Percentiles rank a stretch among this genome's conserved stretches.
These are phyloP conservation scores for Paramecium primaurelia DNA, from an alignment of 73 alveolate genomes.

Conservation along the genomic window DNA sequence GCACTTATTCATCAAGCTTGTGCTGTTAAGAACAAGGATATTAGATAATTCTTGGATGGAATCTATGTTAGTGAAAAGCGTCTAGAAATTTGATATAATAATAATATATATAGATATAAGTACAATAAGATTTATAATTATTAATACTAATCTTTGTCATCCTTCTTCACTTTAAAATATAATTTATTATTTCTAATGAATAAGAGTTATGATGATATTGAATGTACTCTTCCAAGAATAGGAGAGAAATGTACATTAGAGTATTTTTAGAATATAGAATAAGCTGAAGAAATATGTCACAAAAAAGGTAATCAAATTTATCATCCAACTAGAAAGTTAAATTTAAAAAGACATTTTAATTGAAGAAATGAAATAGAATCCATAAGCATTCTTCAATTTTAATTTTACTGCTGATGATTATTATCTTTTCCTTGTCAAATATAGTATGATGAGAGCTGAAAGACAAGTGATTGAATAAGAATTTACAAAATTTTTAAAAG, in stretches of 20 bases:
- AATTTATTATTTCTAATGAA: neutral
- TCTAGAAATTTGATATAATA: slow-evolving; percentile 17
- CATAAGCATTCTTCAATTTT: slow-evolving; percentile 18
- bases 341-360: neutral
- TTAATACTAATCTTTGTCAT: neutral
- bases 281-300: neutral
- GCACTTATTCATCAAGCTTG: slow-evolving; percentile 83
- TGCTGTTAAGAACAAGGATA: slow-evolving; percentile 89
- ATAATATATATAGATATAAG: neutral
- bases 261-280: neutral
- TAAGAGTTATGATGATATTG: slow-evolving; percentile 17
- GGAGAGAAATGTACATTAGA: neutral
- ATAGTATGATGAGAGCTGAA: slow-evolving; percentile 40
- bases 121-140: neutral
- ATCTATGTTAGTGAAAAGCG: slow-evolving; percentile 79
- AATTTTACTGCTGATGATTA: slow-evolving; percentile 30
- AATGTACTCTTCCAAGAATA: neutral
- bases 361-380: neutral
- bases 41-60: slow-evolving; percentile 96
- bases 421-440: neutral
- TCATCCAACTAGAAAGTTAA: neutral
- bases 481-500: slow-evolving; percentile 13
- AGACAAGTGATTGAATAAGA: slow-evolving; percentile 24
- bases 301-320: neutral
- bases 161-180: neutral